These are phyloP conservation scores for Pleurotus citrinopileatus DNA, from an alignment of 768 basidiomycete genomes.

Conservation along the genomic window DNA sequence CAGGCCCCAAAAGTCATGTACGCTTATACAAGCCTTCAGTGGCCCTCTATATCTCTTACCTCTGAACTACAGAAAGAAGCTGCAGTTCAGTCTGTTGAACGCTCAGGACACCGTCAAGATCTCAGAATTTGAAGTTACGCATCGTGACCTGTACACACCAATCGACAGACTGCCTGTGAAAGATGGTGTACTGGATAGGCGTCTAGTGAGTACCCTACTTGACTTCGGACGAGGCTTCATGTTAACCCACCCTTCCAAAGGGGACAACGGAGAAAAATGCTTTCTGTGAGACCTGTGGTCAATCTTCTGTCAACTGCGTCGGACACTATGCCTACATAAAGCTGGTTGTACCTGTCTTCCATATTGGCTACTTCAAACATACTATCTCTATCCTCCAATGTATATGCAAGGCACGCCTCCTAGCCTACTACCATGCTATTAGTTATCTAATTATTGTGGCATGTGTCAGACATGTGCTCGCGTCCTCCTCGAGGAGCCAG, in stretches of 20 bases:
- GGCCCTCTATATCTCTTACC: slow-evolving; percentile 10
- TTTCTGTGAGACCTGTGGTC: slow-evolving; percentile 93
- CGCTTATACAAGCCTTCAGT: slow-evolving; percentile 20
- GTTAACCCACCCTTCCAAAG: slow-evolving; percentile 34
- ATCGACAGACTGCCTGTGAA: slow-evolving; percentile 82
- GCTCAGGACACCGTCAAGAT: slow-evolving; percentile 95
- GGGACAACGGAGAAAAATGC: slow-evolving; percentile 93
- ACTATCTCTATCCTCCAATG: slow-evolving; percentile 90
- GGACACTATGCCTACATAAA: slow-evolving; percentile 99
- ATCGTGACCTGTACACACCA: slow-evolving; percentile 86
- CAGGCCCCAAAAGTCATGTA: slow-evolving; percentile 84
- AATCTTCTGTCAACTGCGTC: slow-evolving; percentile 90
- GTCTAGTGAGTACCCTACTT: slow-evolving; percentile 58
- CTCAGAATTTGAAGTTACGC: slow-evolving; percentile 94
- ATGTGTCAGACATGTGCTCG: slow-evolving; percentile 77
- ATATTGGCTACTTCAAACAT: slow-evolving; percentile 98
- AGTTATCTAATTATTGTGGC: slow-evolving; percentile 6
- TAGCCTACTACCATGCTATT: neutral
- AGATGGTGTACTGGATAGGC: slow-evolving; percentile 89
- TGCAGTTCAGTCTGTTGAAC: slow-evolving; percentile 93
- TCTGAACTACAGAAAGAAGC: slow-evolving; percentile 85
- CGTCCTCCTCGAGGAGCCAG: slow-evolving; percentile 83
- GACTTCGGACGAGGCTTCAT: neutral
- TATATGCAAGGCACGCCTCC: slow-evolving; percentile 83
- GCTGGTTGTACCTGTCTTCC: slow-evolving; percentile 93